Evolutionary conservation across 768 basidiomycete species (phyloP).

Genomic region (Lactarius tabidus): DNA sequence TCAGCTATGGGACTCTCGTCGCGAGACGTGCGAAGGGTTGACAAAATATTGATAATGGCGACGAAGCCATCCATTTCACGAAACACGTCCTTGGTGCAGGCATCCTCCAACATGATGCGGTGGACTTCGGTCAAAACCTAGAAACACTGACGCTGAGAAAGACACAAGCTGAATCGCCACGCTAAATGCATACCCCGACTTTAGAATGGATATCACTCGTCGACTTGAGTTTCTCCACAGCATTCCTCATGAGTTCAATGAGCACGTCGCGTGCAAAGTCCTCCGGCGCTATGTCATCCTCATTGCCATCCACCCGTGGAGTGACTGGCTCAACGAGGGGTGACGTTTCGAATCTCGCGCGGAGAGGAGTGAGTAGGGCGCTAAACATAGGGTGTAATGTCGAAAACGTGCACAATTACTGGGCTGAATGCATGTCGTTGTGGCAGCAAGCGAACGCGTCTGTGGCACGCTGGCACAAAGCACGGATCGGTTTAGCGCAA

Average conservation of each 20-base stretch:
- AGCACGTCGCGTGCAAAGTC: constrained; percentile 73
- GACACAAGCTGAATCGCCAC: background rate
- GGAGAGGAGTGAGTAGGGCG: constrained; percentile 35
- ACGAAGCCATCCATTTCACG: constrained; percentile 81
- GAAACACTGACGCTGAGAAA: constrained; percentile 3
- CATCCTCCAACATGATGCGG: constrained; percentile 61
- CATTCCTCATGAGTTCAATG: constrained; percentile 63
- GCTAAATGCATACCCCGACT: constrained; percentile 46
- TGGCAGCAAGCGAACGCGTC: background rate
- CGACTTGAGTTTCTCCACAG: constrained; percentile 65
- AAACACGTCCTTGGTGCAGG: constrained; percentile 67
- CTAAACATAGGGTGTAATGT: constrained; percentile 30
- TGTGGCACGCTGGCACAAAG: background rate
- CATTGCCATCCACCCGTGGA: constrained; percentile 27
- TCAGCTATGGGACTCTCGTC: constrained; percentile 35
- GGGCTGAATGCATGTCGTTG: constrained; percentile 16
- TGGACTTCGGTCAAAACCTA: constrained; percentile 67
- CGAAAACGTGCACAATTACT: background rate
- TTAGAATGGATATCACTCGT: constrained; percentile 44
- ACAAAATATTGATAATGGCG: constrained; percentile 66
- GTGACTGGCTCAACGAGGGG: constrained; percentile 15
- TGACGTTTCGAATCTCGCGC: constrained; percentile 32
- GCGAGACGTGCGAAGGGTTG: constrained; percentile 44
- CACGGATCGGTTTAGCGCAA: background rate
- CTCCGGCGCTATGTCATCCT: constrained; percentile 48